Evolutionary conservation across 2,329 filamentous ascomycete species (phyloP).

Genomic region (Colletotrichum sansevieriae): DNA sequence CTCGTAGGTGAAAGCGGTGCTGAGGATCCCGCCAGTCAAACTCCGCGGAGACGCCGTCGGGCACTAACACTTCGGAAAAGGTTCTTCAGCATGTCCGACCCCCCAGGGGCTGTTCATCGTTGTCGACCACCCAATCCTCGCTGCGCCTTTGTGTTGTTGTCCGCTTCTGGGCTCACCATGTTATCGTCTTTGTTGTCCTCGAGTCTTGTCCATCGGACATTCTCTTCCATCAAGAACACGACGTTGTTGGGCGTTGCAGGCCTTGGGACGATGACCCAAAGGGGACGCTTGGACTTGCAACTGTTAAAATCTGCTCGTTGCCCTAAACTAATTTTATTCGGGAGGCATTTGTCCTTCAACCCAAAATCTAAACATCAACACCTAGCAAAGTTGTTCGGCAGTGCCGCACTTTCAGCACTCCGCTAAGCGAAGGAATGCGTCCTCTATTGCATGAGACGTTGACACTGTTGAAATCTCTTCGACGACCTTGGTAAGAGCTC

Average conservation of each 20-base stretch:
- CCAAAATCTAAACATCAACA: not conserved
- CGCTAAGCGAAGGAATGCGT: too few species aligned
- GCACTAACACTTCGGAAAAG: constrained; percentile 15
- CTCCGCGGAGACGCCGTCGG: constrained; percentile 18
- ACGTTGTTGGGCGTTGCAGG: not conserved
- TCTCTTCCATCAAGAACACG: not conserved
- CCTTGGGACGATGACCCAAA: constrained; percentile 1
- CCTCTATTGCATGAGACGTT: too few species aligned
- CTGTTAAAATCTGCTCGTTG: constrained; percentile 16
- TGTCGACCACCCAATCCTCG: not conserved
- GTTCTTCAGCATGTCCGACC: constrained; percentile 9
- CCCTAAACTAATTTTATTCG: not conserved
- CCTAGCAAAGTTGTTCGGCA: not conserved
- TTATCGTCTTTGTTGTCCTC: not conserved
- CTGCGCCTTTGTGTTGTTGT: not conserved
- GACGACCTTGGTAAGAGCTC: too few species aligned
- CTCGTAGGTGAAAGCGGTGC: constrained; percentile 1
- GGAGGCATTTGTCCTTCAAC: constrained; percentile 5
- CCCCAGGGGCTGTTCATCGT: not conserved
- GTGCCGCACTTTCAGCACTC: too few species aligned
- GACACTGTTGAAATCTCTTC: too few species aligned
- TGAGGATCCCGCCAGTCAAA: constrained; percentile 1
- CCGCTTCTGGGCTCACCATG: not conserved
- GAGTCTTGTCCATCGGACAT: not conserved
- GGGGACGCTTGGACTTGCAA: constrained; percentile 1